These are phyloP conservation scores for Cyclanthera cordifolia DNA, from an alignment of 306 rosid genomes.

Conservation along the genomic window DNA sequence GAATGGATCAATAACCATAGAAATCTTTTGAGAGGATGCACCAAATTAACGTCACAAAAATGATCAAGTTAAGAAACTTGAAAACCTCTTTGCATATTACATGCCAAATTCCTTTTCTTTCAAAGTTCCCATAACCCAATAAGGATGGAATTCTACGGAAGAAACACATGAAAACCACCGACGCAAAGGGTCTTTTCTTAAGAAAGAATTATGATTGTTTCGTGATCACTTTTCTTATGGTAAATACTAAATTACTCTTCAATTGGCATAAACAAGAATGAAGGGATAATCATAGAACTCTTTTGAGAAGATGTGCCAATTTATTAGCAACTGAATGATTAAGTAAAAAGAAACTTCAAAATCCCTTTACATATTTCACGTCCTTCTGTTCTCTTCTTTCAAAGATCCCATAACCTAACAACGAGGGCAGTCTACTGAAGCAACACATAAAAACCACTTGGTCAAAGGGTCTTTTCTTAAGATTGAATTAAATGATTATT, in stretches of 20 bases:
- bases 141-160: background rate
- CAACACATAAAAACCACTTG: background rate
- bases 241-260: constrained; percentile 17
- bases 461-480: background rate
- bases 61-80: background rate
- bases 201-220: constrained; percentile 1
- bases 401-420: background rate
- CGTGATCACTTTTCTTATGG: background rate
- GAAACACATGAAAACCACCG: background rate
- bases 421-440: background rate
- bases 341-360: background rate
- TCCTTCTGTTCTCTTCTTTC: background rate
- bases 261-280: background rate
- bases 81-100: background rate
- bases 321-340: background rate
- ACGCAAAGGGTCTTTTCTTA: background rate
- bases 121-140: background rate
- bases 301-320: background rate
- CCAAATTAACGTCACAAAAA: background rate
- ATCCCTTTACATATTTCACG: background rate
- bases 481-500: constrained; percentile 6
- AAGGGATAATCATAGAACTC: background rate
- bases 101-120: background rate
- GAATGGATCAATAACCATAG: background rate
- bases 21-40: background rate